phyloP scores from a whole-genome alignment of 371 early-diverging fungal species.

The Haplosporangium sp. region DNA sequence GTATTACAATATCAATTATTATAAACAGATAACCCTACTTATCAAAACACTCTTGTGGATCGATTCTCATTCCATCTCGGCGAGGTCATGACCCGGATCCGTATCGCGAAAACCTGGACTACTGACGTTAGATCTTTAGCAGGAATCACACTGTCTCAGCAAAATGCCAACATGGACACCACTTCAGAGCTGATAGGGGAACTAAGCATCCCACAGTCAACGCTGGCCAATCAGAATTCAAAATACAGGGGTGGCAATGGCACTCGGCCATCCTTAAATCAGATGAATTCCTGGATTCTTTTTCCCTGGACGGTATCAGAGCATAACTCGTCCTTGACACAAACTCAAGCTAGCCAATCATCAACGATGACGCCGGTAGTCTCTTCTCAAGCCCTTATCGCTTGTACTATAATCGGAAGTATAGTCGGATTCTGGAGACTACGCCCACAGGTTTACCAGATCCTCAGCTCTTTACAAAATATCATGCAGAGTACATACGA shows the following conservation, averaged over 20 bases:
- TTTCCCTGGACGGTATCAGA: conserved; percentile 16
- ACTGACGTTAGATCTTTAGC: conserved; percentile 31
- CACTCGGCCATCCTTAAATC: background rate
- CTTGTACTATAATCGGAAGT: conserved; percentile 27
- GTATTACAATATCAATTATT: background rate
- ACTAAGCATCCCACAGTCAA: no score
- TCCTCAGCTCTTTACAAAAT: conserved; percentile 23
- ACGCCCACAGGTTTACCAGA: conserved; percentile 15
- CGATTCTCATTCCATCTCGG: conserved; percentile 47
- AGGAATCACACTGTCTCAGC: conserved; percentile 29
- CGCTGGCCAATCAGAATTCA: background rate
- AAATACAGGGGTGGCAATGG: background rate
- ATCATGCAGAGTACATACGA: conserved; percentile 15
- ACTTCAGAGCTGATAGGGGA: background rate
- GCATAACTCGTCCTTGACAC: background rate
- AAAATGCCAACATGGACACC: background rate
- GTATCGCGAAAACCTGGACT: conserved; percentile 36
- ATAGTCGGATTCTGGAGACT: conserved; percentile 44
- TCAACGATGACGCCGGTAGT: background rate
- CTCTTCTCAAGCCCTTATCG: conserved; percentile 41
- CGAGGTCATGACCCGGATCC: conserved; percentile 40
- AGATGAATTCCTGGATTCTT: conserved; percentile 19
- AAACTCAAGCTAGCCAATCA: background rate
- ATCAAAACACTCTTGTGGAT: conserved; percentile 38
- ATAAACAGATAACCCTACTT: conserved; percentile 16